These are phyloP conservation scores for Fusarium devonianum DNA, from an alignment of 2,329 filamentous ascomycete genomes.

Conservation along the genomic window DNA sequence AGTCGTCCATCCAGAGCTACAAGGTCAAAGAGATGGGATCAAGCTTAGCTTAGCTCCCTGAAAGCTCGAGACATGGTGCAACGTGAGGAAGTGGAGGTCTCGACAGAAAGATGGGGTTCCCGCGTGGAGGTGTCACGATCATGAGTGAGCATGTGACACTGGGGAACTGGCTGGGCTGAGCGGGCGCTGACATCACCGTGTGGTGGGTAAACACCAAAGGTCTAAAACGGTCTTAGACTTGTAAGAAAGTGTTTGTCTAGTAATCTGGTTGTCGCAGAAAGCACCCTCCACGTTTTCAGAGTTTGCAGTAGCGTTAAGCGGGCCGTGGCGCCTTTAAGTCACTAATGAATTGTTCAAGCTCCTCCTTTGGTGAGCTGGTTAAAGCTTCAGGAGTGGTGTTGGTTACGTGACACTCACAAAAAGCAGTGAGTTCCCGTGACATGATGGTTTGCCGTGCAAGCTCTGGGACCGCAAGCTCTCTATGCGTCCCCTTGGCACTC, in stretches of 20 bases:
- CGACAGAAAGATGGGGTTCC: conserved; percentile 6
- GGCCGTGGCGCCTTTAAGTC: conserved; percentile 23
- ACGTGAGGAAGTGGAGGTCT: conserved; percentile 17
- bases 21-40: conserved; percentile 1
- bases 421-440: too few species aligned
- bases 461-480: too few species aligned
- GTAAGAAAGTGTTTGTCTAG: conserved; percentile 7
- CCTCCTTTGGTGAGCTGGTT: conserved; percentile 6
- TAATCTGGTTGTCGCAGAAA: background rate
- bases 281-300: conserved; percentile 12
- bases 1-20: conserved; percentile 57
- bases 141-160: conserved; percentile 35
- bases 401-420: too few species aligned
- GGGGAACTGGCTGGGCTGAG: background rate
- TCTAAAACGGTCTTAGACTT: background rate
- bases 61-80: conserved; percentile 32
- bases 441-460: too few species aligned
- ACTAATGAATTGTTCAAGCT: too few species aligned
- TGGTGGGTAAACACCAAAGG: background rate
- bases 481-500: too few species aligned
- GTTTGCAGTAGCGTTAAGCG: conserved; percentile 29
- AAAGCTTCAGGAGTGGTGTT: background rate
- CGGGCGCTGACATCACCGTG: conserved; percentile 31
- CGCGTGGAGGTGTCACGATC: conserved; percentile 28
- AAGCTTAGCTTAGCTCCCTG: background rate